phyloP scores from a whole-genome alignment of 257 asterid species.

The Rehmannia glutinosa region DNA sequence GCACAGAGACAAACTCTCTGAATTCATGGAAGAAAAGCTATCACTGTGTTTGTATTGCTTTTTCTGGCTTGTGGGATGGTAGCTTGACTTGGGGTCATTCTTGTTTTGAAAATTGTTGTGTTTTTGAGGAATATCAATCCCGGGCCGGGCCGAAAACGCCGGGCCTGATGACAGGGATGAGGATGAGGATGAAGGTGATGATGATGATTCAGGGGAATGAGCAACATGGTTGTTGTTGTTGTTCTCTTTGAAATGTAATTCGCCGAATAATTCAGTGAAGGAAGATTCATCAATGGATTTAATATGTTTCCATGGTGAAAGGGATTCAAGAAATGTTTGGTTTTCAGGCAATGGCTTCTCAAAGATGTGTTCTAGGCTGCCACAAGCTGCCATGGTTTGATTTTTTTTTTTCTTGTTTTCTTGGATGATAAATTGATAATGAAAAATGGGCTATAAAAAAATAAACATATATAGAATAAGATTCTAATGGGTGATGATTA shows the following conservation, averaged over 20 bases:
- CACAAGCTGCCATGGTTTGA: slow-evolving; percentile 67
- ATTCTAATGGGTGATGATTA: not conserved
- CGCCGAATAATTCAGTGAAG: slow-evolving; percentile 62
- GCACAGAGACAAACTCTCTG: slow-evolving; percentile 64
- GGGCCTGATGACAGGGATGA: too few relatives aligned
- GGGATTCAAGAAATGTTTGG: slow-evolving; percentile 53
- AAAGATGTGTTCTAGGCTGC: slow-evolving; percentile 71
- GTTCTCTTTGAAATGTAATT: slow-evolving; percentile 57
- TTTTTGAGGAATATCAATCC: not conserved
- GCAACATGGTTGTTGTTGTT: not conserved
- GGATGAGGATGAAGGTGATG: not conserved
- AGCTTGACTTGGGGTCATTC: not conserved
- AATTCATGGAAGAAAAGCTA: slow-evolving; percentile 54
- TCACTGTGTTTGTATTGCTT: slow-evolving; percentile 35
- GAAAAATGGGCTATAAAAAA: slow-evolving; percentile 4
- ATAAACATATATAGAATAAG: not conserved
- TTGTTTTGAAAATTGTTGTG: not conserved
- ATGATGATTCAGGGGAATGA: not conserved
- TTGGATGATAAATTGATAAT: not conserved
- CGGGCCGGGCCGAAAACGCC: not conserved
- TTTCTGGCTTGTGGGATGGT: not conserved
- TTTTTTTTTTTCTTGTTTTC: not conserved
- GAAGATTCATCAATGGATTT: slow-evolving; percentile 40
- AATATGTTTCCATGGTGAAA: slow-evolving; percentile 66
- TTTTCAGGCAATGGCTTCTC: slow-evolving; percentile 66